Percentiles rank a stretch among this genome's conserved stretches.
Conservation (phyloP, 305 asterid genomes). For the Euphrasia arctica region DNA sequence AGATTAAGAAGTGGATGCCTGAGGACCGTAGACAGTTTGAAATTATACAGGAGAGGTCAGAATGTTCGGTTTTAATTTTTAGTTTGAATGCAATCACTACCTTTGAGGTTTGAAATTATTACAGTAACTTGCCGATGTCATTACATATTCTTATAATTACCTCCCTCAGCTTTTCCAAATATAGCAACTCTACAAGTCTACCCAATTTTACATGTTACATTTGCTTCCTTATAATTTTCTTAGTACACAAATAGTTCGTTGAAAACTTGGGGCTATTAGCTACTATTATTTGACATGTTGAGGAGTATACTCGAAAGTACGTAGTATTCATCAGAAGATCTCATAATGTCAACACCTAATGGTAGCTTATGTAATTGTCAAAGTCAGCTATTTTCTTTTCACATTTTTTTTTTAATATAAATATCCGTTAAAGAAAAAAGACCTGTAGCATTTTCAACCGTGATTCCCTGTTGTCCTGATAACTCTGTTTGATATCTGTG, state of each 20-base stretch:
- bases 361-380: neutral
- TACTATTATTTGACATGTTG: neutral
- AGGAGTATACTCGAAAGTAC: neutral
- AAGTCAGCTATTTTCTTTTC: neutral
- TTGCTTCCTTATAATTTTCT: neutral
- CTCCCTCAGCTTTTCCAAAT: neutral
- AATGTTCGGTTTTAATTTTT: conserved; percentile 9
- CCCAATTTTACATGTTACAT: neutral
- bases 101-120: neutral
- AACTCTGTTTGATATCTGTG: conserved; percentile 30
- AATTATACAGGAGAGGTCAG: conserved; percentile 95
- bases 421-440: neutral
- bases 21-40: conserved; percentile 98
- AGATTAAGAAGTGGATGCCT: conserved; percentile 97
- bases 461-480: conserved; percentile 23
- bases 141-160: neutral
- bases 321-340: neutral
- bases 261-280: neutral
- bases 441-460: conserved; percentile 15
- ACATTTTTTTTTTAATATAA: neutral
- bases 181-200: neutral
- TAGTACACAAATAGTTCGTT: neutral
- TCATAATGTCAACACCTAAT: neutral
- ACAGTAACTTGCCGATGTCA: neutral
- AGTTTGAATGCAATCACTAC: neutral